Base-by-base conservation (phyloP, 1,284 basidiomycete species). In the Meripilus lineatus region DNA sequence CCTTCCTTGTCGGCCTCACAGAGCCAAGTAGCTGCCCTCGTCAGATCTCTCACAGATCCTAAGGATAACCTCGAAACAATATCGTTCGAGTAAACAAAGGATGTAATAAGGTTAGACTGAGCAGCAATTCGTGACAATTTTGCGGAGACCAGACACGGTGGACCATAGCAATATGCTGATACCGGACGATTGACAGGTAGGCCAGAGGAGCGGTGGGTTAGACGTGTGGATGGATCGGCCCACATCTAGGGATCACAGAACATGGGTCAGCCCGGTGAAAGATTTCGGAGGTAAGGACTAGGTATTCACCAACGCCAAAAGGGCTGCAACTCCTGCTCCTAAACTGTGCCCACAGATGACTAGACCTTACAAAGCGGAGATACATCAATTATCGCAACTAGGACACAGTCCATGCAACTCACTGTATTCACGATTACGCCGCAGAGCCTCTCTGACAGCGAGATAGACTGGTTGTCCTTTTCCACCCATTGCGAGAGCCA, bases 301-400 rank as follows among this genome's bases (percentile, higher is more conserved):
- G n/a, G n/a, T n/a, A n/a, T n/a, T n/a, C n/a, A 84, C 83, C 62
- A 92, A 64, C 28, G 81, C 86, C n/a, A 91, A 67, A 10, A 91
- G 66, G 1, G 80, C 74, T 8, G 85, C 86, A 1, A 93, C 87
- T 0, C 89, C 92, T 4, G 91, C 91, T 7, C 93, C 92, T 2
- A 95, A 72, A 58, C 88, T 91, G 61, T 95, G 93, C 1, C 93
- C 93, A 51, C 82, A 86, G 35, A 89, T 63, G 10, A 89, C 73
- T 18, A 89, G 65, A 47, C 85, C 85, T 88, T 52, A 36, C 40
- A 28, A 24, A 43, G 18, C 21, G 32, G 8, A 22, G 38, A 42
- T 22, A 46, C 20, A 2, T 43, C 13, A 43, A 11, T 30, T 42
- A 3, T n/a, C 33, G 32, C 14, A 38, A 26, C 42, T 17, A 15